phyloP scores from a whole-genome alignment of 257 asterid genomes.

The Ophiorrhiza pumila region DNA sequence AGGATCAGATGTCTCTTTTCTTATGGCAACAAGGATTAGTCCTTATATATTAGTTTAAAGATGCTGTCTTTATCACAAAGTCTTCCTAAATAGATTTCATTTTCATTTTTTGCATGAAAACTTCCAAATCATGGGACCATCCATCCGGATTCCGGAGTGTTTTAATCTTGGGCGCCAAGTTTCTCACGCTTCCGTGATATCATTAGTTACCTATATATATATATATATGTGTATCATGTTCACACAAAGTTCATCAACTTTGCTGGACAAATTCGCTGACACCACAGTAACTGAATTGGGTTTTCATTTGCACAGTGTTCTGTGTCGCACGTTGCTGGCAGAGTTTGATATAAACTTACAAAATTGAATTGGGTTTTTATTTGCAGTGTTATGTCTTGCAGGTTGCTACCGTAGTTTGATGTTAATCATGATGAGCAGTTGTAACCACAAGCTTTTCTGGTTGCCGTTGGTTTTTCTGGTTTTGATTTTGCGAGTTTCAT shows the following conservation, averaged over 20 bases:
- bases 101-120: neutral
- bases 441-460: neutral
- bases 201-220: neutral
- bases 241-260: neutral
- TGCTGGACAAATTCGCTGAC: neutral
- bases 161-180: constrained; percentile 21
- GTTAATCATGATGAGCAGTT: neutral
- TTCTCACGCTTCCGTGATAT: neutral
- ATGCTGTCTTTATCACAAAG: neutral
- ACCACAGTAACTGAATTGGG: neutral
- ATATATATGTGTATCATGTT: too few species aligned
- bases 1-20: neutral
- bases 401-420: neutral
- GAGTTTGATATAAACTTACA: too few species aligned
- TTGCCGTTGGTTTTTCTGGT: constrained; percentile 8
- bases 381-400: neutral
- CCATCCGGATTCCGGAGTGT: too few species aligned
- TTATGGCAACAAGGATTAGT: neutral
- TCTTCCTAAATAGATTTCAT: neutral
- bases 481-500: constrained; percentile 33
- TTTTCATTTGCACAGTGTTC: neutral
- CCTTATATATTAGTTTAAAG: neutral
- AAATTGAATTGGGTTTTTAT: neutral
- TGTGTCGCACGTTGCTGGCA: neutral
- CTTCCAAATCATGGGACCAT: constrained; percentile 11